phyloP scores from a whole-genome alignment of 306 rosid species.

The Gastrolobium villosum region DNA sequence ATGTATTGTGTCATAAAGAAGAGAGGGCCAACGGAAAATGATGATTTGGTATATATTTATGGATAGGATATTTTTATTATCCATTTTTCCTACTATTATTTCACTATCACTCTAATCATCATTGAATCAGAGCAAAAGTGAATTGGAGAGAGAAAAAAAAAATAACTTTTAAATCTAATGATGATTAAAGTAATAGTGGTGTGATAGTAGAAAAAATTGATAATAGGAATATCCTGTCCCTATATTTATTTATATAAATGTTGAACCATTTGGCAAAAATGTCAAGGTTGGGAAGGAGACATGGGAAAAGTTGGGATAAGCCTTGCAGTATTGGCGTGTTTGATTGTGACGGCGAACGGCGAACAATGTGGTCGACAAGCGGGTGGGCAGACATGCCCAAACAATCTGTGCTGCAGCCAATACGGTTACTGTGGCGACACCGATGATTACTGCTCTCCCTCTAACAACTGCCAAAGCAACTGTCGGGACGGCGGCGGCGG shows the following conservation, averaged over 20 bases:
- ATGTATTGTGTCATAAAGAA: background rate
- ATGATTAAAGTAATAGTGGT: too few species aligned
- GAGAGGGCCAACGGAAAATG: too few species aligned
- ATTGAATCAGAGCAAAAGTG: too few species aligned
- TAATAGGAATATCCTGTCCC: too few species aligned
- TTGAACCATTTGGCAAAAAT: background rate
- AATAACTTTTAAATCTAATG: too few species aligned
- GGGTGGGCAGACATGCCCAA: conserved; percentile 54
- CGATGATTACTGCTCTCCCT: conserved; percentile 57
- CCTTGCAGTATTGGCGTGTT: background rate
- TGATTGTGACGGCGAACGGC: conserved; percentile 21
- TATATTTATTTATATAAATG: conserved; percentile 5
- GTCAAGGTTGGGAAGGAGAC: background rate
- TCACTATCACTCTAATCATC: too few species aligned
- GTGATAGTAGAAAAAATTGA: too few species aligned
- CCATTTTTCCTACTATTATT: too few species aligned
- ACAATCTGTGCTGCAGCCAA: conserved; percentile 69
- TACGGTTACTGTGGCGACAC: conserved; percentile 68
- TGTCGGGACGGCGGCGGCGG: conserved; percentile 31
- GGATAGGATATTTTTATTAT: too few species aligned
- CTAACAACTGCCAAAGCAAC: conserved; percentile 64
- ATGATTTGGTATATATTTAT: background rate
- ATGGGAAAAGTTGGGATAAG: conserved; percentile 41
- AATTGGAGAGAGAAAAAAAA: too few species aligned
- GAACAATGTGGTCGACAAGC: conserved; percentile 71